Percentiles rank a stretch among this genome's conserved stretches.
phyloP scores from a whole-genome alignment of 441 rosid genomes.

The Theobroma grandiflorum region DNA sequence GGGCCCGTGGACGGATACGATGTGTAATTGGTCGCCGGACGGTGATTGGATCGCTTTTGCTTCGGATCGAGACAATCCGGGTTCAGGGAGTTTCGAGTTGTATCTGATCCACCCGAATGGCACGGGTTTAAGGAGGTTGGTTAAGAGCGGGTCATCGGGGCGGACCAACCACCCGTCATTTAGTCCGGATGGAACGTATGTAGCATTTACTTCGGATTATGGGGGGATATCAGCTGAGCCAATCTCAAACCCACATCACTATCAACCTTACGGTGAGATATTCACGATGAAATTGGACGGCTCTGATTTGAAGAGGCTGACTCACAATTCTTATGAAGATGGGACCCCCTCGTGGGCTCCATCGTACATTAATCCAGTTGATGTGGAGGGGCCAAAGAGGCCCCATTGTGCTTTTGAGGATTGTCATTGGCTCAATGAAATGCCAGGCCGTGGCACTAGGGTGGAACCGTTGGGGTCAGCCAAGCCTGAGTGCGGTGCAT shows the following conservation, averaged over 20 bases:
- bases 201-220: conserved; percentile 81
- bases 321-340: conserved; percentile 85
- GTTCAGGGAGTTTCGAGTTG: conserved; percentile 75
- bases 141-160: conserved; percentile 74
- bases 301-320: conserved; percentile 70
- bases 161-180: conserved; percentile 79
- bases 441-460: conserved; percentile 35
- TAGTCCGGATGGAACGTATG: conserved; percentile 75
- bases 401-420: conserved; percentile 73
- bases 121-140: conserved; percentile 70
- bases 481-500: conserved; percentile 34
- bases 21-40: conserved; percentile 84
- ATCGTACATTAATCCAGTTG: conserved; percentile 49
- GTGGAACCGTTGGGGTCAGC: conserved; percentile 12
- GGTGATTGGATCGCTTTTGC: conserved; percentile 84
- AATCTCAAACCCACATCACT: conserved; percentile 84
- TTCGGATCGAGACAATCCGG: conserved; percentile 75
- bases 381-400: conserved; percentile 51
- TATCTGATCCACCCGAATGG: conserved; percentile 83
- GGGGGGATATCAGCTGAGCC: conserved; percentile 91
- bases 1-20: conserved; percentile 86
- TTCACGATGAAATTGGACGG: conserved; percentile 78
- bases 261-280: conserved; percentile 88
- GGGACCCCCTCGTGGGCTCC: conserved; percentile 92
- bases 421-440: conserved; percentile 74